These are phyloP conservation scores for Fusarium guadeloupense DNA, from an alignment of 2,329 filamentous ascomycete genomes.

Conservation along the genomic window DNA sequence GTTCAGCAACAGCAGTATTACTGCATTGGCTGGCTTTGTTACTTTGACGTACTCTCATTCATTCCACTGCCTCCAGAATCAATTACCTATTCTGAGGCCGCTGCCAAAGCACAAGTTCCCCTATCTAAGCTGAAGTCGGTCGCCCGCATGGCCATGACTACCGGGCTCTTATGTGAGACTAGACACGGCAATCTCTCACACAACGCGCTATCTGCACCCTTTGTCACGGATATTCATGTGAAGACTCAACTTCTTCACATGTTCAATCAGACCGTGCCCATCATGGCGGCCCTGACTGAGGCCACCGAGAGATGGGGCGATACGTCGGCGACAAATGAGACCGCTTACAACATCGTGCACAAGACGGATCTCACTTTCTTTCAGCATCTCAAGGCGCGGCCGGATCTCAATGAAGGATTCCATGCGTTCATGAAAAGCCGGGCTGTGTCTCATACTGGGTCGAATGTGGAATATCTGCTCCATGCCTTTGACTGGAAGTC, in stretches of 20 bases:
- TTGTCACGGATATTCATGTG: constrained; percentile 40
- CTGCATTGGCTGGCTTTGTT: constrained; percentile 28
- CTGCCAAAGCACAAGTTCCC: constrained; percentile 13
- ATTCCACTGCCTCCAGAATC: constrained; percentile 6
- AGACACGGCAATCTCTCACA: constrained; percentile 45
- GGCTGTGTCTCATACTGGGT: constrained; percentile 26
- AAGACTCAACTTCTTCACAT: constrained; percentile 47
- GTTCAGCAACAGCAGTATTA: constrained; percentile 30
- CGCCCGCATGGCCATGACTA: constrained; percentile 51
- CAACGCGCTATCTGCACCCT: constrained; percentile 44
- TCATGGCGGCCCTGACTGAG: constrained; percentile 34
- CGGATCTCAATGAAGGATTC: constrained; percentile 2
- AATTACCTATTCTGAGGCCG: constrained; percentile 8
- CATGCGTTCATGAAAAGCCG: constrained; percentile 30
- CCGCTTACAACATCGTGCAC: constrained; percentile 45
- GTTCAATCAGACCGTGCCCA: constrained; percentile 39
- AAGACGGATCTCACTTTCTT: constrained; percentile 45
- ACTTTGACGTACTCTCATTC: constrained; percentile 20
- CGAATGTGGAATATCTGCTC: constrained; percentile 24
- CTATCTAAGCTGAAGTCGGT: constrained; percentile 12
- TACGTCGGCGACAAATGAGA: constrained; percentile 38
- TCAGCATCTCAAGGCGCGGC: constrained; percentile 40
- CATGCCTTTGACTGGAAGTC: constrained; percentile 18
- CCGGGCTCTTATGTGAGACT: constrained; percentile 47
- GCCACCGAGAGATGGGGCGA: constrained; percentile 43